phyloP scores from a whole-genome alignment of 1,284 basidiomycete genomes.

The Malassezia vespertilionis region DNA sequence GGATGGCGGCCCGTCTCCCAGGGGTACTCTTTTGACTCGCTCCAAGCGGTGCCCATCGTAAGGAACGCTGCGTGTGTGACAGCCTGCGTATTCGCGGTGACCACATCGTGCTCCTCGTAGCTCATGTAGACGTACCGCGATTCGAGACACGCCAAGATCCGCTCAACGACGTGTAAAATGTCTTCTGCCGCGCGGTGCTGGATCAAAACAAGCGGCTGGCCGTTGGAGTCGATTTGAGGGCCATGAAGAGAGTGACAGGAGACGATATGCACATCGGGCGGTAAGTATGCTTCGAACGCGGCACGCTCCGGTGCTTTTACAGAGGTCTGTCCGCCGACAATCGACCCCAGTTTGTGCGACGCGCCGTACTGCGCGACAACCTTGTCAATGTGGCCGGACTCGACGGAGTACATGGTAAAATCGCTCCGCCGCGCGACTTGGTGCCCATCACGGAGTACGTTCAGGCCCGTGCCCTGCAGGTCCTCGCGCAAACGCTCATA shows the following conservation, averaged over 20 bases:
- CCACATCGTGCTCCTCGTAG: conserved; percentile 88
- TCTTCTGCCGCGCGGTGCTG: conserved; percentile 69
- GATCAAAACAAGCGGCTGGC: conserved; percentile 85
- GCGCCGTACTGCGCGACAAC: conserved; percentile 84
- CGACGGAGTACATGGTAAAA: conserved; percentile 84
- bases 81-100: conserved; percentile 96
- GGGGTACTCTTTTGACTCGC: conserved; percentile 65
- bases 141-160: conserved; percentile 70
- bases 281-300: conserved; percentile 83
- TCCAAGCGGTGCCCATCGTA: conserved; percentile 98
- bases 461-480: conserved; percentile 59
- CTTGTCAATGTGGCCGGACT: conserved; percentile 73
- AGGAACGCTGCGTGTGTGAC: conserved; percentile 96
- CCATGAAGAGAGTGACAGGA: conserved; percentile 92
- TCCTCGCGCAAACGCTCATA: conserved; percentile 59
- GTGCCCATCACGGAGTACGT: conserved; percentile 66
- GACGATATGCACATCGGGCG: conserved; percentile 73
- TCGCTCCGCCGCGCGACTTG: conserved; percentile 72
- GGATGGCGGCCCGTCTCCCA: conserved; percentile 90
- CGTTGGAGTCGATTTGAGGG: conserved; percentile 76
- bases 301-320: conserved; percentile 86
- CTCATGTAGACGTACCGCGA: conserved; percentile 74
- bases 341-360: conserved; percentile 81
- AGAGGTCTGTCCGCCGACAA: conserved; percentile 89
- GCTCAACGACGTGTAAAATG: conserved; percentile 67